A percentile compares a stretch with the other conserved stretches of the same genome.
These are phyloP conservation scores for Neoscytalidium dimidiatum DNA, from an alignment of 2,329 filamentous ascomycete genomes.

Conservation along the genomic window DNA sequence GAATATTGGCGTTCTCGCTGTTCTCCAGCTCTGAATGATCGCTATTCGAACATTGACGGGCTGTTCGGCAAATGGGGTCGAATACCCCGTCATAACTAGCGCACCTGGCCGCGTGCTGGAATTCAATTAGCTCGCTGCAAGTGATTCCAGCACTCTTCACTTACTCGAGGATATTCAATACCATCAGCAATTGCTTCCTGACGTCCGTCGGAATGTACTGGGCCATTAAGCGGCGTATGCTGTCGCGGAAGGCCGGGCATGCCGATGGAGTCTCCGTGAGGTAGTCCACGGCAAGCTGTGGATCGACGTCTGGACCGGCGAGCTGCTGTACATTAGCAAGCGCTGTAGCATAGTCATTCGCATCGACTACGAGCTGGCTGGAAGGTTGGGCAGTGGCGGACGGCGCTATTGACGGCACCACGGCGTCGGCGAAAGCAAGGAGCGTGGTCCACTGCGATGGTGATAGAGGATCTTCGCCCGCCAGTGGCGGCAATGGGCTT, in stretches of 20 bases:
- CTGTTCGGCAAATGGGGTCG: conserved; percentile 63
- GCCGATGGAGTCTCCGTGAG: conserved; percentile 55
- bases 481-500: conserved; percentile 48
- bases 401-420: conserved; percentile 60
- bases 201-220: conserved; percentile 51
- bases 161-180: conserved; percentile 58
- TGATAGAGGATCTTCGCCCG: conserved; percentile 51
- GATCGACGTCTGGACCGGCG: conserved; percentile 43
- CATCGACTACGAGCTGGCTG: conserved; percentile 49
- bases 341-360: conserved; percentile 52
- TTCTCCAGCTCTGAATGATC: conserved; percentile 65
- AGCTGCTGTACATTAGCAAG: conserved; percentile 38
- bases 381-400: conserved; percentile 36
- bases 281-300: conserved; percentile 39
- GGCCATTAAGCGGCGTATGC: conserved; percentile 51
- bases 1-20: conserved; percentile 57
- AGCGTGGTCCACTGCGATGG: conserved; percentile 61
- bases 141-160: conserved; percentile 23
- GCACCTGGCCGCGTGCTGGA: conserved; percentile 63
- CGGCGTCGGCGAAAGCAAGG: conserved; percentile 58
- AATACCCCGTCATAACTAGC: conserved; percentile 67
- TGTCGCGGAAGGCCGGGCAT: conserved; percentile 55
- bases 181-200: conserved; percentile 51
- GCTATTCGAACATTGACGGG: conserved; percentile 61
- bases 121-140: conserved; percentile 21